Base-by-base conservation (phyloP, 805 yeast species). In the Hanseniaspora meyeri region DNA sequence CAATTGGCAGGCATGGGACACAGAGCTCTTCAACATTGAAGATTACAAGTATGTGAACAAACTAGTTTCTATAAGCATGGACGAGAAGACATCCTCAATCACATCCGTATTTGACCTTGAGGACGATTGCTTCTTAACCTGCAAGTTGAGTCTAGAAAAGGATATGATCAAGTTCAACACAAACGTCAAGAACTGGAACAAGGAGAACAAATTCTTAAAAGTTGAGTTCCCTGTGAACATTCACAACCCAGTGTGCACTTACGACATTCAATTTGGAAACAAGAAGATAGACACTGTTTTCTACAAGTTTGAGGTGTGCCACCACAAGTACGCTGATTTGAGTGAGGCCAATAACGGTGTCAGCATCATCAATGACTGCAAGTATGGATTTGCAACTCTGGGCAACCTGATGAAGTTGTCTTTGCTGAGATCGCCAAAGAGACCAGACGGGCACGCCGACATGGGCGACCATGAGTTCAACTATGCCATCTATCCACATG, bases 1-100 rank as follows among this genome's bases (percentile, higher is more conserved):
- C 64, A 83, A 77, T 57, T 91, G 82, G 82, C 96, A 88, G 47
- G 97, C 97, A 1, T 91, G 98, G 98, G 98, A 91, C 67, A 91
- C 97, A 0, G 98, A 91, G 66, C 75, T 89, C 58, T 93, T 80
- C 66, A 86, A 96, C 0, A 77, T 87, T 57, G 87, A 84, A 63
- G 88, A 84, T 64, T 80, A 77, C 65, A 72, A 72, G 55, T 79
- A 81, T 60, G 67, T 83, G 31, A 63, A 64, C 4, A 61, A 62
- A n/a, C 55, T 64, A 10, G 64, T 67, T 38, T 63, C 64, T 6
- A 68, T 73, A 36, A 58, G 60, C 4, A 11, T 50, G 20, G 72
- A 74, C 27, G 69, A 67, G 31, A 70, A 72, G 0, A 61, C 75
- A 0, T 49, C 45, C 3, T 19, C 49, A 14, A 70, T 72, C 17